A percentile compares a stretch with the other conserved stretches of the same genome.
phyloP scores from a whole-genome alignment of 2,329 filamentous ascomycete genomes.

The Alternaria conjuncta region DNA sequence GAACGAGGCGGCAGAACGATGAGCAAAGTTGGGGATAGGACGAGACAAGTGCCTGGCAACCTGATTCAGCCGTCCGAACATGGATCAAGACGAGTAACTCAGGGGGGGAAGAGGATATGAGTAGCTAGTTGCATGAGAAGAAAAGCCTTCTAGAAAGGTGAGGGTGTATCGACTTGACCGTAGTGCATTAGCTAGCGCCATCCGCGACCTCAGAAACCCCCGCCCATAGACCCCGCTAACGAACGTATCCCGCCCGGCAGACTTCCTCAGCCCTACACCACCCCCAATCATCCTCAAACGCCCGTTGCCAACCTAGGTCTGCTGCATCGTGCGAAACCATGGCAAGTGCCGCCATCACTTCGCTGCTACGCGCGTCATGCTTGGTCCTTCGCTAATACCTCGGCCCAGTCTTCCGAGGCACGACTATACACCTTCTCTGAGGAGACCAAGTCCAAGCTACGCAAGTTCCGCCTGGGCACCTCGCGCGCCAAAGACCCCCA shows the following conservation, averaged over 20 bases:
- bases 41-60: conserved; percentile 74
- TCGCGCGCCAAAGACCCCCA: conserved; percentile 86
- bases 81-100: conserved; percentile 48
- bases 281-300: conserved; percentile 10
- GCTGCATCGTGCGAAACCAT: conserved; percentile 14
- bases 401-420: conserved; percentile 73
- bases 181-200: conserved; percentile 20
- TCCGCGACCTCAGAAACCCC: conserved; percentile 11
- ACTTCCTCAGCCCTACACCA: conserved; percentile 28
- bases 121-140: conserved; percentile 26
- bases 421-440: conserved; percentile 91
- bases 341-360: conserved; percentile 20
- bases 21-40: conserved; percentile 64
- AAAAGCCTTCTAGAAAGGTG: conserved; percentile 5
- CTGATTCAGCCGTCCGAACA: conserved; percentile 80
- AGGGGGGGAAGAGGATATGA: conserved; percentile 9
- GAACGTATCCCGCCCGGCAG: conserved; percentile 11
- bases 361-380: background rate
- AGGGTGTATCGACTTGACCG: conserved; percentile 8
- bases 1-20: conserved; percentile 52
- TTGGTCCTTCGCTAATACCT: conserved; percentile 9
- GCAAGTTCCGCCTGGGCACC: conserved; percentile 92
- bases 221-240: conserved; percentile 14
- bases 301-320: conserved; percentile 1
- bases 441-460: conserved; percentile 86